Evolutionary conservation across 306 rosid genomes (phyloP).

Genomic region (Malus sylvestris): DNA sequence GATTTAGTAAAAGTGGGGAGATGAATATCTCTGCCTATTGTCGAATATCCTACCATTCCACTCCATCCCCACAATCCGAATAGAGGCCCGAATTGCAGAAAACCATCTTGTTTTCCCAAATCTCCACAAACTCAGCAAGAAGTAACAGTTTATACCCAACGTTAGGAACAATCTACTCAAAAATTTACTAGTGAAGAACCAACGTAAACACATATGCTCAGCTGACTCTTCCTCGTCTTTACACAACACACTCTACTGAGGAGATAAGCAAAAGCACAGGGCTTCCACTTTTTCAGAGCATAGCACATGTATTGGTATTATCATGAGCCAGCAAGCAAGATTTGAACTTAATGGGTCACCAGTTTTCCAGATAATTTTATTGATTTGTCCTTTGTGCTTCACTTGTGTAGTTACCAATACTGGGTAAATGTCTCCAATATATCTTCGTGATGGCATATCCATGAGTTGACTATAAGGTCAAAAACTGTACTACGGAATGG

Average conservation of each 20-base stretch:
- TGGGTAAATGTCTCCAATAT: not conserved
- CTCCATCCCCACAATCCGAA: not conserved
- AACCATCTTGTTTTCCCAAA: not conserved
- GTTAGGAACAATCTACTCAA: not conserved
- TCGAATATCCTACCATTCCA: not conserved
- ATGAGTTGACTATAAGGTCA: not conserved
- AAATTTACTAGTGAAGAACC: not conserved
- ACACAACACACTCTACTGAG: not conserved
- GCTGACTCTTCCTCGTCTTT: not conserved
- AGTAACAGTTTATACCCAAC: not conserved
- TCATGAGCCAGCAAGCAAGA: not conserved
- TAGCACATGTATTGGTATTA: not conserved
- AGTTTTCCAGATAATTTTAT: not conserved
- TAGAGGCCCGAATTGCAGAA: not conserved
- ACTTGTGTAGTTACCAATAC: not conserved
- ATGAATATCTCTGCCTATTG: not conserved
- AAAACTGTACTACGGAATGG: not conserved
- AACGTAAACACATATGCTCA: not conserved
- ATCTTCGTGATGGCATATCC: not conserved
- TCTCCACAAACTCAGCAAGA: not conserved
- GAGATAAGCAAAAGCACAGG: not conserved
- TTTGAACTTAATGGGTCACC: not conserved
- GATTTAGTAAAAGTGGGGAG: not conserved
- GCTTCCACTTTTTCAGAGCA: not conserved
- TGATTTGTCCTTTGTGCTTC: not conserved